These are phyloP conservation scores for Pleodorina starrii DNA, from an alignment of 139 green algal species.

Conservation along the genomic window DNA sequence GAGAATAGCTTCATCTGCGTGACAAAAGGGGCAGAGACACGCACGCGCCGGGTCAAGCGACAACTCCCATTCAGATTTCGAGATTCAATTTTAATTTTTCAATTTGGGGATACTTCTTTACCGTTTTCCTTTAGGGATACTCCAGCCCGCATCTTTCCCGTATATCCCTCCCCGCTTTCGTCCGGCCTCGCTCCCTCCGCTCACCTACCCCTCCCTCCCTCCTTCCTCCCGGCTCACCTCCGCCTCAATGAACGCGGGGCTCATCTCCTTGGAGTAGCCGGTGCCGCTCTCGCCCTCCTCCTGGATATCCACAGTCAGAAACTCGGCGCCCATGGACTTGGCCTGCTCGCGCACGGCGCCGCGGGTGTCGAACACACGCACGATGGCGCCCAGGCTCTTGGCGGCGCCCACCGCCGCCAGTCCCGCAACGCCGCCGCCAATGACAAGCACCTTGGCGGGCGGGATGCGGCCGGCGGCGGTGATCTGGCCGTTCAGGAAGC, in stretches of 20 bases:
- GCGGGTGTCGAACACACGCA: slow-evolving; percentile 90
- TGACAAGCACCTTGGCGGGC: slow-evolving; percentile 75
- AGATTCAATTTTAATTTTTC: not conserved
- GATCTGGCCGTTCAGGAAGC: slow-evolving; percentile 94
- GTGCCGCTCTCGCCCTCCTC: slow-evolving; percentile 84
- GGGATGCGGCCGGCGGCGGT: slow-evolving; percentile 88
- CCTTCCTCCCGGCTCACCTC: no score
- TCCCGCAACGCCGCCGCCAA: slow-evolving; percentile 79
- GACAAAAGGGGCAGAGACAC: not conserved
- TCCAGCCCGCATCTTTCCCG: no score
- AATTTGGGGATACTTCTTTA: no score
- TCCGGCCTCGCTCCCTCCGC: no score
- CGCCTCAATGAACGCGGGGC: slow-evolving; percentile 83
- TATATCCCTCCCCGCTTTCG: not conserved
- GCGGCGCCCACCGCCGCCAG: slow-evolving; percentile 82
- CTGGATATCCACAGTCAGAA: slow-evolving; percentile 87
- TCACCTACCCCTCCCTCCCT: no score
- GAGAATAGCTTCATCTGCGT: slow-evolving; percentile 68
- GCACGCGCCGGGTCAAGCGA: no score
- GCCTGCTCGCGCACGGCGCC: slow-evolving; percentile 80
- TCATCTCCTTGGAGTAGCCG: slow-evolving; percentile 93
- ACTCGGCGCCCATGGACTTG: slow-evolving; percentile 89
- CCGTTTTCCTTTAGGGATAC: no score
- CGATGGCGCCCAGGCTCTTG: slow-evolving; percentile 87
- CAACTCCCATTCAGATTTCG: no score